phyloP scores from a whole-genome alignment of 306 rosid genomes.

The Argentina anserina region DNA sequence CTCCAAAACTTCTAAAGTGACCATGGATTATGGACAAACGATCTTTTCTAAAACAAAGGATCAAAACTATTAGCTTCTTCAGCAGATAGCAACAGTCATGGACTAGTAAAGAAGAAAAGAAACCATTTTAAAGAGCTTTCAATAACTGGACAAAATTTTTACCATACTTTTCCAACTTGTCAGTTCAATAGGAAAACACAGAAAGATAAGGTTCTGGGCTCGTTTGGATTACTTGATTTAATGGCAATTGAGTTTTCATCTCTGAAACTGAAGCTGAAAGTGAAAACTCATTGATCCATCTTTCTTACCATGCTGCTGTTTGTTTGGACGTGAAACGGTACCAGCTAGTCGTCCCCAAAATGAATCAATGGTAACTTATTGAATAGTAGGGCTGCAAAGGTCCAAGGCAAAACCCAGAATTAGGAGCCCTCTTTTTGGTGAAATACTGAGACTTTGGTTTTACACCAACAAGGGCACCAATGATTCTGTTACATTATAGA shows the following conservation, averaged over 20 bases:
- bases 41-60: not conserved
- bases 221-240: not conserved
- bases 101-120: not conserved
- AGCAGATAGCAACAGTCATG: not conserved
- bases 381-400: not conserved
- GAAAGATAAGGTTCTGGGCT: not conserved
- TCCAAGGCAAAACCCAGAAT: not conserved
- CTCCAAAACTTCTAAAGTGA: not conserved
- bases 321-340: not conserved
- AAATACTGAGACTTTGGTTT: not conserved
- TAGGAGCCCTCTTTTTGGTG: not conserved
- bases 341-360: no score
- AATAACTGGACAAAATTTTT: not conserved
- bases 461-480: not conserved
- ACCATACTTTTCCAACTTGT: not conserved
- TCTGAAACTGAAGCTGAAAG: not conserved
- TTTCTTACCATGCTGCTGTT: not conserved
- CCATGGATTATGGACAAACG: not conserved
- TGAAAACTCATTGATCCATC: not conserved
- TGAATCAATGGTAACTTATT: not conserved
- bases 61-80: not conserved
- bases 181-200: not conserved
- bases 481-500: not conserved
- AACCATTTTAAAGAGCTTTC: not conserved
- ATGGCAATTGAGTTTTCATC: not conserved